phyloP scores from a whole-genome alignment of 2,329 filamentous ascomycete genomes.

The Talaromyces piceae region DNA sequence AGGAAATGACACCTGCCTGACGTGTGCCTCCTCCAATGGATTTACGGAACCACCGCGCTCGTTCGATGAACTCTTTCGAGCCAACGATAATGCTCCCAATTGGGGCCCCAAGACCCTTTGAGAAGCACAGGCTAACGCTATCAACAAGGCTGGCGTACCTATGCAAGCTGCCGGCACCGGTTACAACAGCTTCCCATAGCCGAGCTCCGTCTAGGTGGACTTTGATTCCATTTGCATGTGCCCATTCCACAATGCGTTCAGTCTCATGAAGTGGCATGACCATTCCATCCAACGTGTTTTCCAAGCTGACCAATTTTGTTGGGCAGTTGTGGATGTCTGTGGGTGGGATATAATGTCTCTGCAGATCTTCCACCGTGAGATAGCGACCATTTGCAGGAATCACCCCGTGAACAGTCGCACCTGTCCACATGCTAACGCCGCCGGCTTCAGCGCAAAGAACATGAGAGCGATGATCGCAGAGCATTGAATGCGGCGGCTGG shows the following conservation, averaged over 20 bases:
- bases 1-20: slow-evolving; percentile 68
- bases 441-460: slow-evolving; percentile 60
- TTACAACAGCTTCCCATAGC: slow-evolving; percentile 71
- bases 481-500: slow-evolving; percentile 70
- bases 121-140: slow-evolving; percentile 69
- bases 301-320: slow-evolving; percentile 71
- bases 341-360: slow-evolving; percentile 53
- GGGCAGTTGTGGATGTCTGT: slow-evolving; percentile 71
- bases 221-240: slow-evolving; percentile 54
- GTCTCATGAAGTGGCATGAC: slow-evolving; percentile 70
- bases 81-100: slow-evolving; percentile 70
- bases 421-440: slow-evolving; percentile 63
- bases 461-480: slow-evolving; percentile 73
- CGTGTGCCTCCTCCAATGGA: slow-evolving; percentile 70
- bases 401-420: slow-evolving; percentile 61
- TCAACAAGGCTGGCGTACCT: slow-evolving; percentile 66
- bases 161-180: slow-evolving; percentile 58
- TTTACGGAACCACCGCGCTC: slow-evolving; percentile 70
- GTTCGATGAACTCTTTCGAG: slow-evolving; percentile 51
- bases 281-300: slow-evolving; percentile 77
- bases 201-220: slow-evolving; percentile 75
- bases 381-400: slow-evolving; percentile 63
- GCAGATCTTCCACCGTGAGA: slow-evolving; percentile 69
- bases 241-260: slow-evolving; percentile 62
- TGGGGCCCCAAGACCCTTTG: slow-evolving; percentile 74